Evolutionary conservation across 345 rosid species (phyloP).

Genomic region (Laguncularia racemosa): DNA sequence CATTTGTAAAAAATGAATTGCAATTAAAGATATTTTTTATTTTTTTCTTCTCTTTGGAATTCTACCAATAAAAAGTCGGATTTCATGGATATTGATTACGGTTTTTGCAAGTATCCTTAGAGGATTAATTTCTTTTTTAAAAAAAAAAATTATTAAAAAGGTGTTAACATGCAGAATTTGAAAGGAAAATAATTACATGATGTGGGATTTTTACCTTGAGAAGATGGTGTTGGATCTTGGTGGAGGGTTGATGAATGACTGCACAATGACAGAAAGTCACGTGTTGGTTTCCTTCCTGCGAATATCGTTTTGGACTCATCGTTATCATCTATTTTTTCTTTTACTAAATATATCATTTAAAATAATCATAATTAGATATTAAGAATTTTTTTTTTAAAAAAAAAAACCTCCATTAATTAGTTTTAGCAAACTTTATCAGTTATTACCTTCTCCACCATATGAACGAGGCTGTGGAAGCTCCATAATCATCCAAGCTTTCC

Average conservation of each 20-base stretch:
- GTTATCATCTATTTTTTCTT: constrained; percentile 5
- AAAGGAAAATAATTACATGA: constrained; percentile 5
- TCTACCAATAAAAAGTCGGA: background rate
- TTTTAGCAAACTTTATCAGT: background rate
- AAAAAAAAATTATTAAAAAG: background rate
- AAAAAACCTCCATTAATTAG: too few relatives aligned
- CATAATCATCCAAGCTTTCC: constrained; percentile 25
- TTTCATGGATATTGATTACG: background rate
- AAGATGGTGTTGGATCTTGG: constrained; percentile 68
- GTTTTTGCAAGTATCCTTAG: too few relatives aligned
- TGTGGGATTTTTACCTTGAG: constrained; percentile 51
- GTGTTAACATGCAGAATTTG: constrained; percentile 4
- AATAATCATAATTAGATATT: too few relatives aligned
- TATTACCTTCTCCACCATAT: constrained; percentile 62
- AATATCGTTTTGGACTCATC: constrained; percentile 8
- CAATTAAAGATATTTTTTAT: background rate
- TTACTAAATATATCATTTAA: constrained; percentile 5
- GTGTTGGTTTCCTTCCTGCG: constrained; percentile 83
- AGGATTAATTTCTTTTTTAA: too few relatives aligned
- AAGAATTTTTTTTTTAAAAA: too few relatives aligned
- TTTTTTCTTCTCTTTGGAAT: background rate
- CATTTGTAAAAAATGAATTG: too few relatives aligned
- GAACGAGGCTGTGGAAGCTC: constrained; percentile 84
- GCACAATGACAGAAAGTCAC: constrained; percentile 87
- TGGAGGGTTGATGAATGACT: constrained; percentile 57